A percentile compares a stretch with the other conserved stretches of the same genome.
Evolutionary conservation across 1,284 basidiomycete species (phyloP).

Genomic region (Ganoderma leucocontextum): DNA sequence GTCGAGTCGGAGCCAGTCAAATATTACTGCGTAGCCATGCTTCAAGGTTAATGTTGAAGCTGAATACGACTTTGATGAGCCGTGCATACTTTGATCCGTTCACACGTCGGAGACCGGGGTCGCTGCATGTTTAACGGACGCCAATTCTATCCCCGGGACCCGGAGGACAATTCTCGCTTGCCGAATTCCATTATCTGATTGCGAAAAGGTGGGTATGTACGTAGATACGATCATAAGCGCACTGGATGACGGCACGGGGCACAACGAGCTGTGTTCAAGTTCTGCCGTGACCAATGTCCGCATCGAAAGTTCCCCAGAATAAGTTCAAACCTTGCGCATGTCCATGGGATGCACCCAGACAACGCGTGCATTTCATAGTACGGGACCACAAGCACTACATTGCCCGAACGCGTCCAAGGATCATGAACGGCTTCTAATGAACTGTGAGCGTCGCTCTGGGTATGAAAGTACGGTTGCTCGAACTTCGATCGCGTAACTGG

Average conservation of each 20-base stretch:
- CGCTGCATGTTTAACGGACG: background rate
- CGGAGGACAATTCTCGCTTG: background rate
- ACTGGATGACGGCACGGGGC: background rate
- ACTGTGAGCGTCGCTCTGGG: background rate
- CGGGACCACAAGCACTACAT: background rate
- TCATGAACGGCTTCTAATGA: background rate
- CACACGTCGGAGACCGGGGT: background rate
- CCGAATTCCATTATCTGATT: background rate
- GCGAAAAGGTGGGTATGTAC: background rate
- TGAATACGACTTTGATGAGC: background rate
- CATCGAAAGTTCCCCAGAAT: background rate
- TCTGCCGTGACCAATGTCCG: background rate
- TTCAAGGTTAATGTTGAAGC: background rate
- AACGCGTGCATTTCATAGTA: slow-evolving; percentile 5
- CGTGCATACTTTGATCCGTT: background rate
- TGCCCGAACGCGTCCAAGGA: background rate
- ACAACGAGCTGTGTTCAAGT: background rate
- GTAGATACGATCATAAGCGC: background rate
- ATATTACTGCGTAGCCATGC: background rate
- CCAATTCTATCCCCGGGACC: background rate
- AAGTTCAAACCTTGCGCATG: background rate
- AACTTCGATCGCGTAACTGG: background rate
- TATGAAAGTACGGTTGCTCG: background rate
- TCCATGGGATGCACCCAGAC: background rate
- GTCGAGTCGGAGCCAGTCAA: background rate